Conservation (phyloP, 2,329 filamentous ascomycete genomes). For the Epichloe glyceriae region DNA sequence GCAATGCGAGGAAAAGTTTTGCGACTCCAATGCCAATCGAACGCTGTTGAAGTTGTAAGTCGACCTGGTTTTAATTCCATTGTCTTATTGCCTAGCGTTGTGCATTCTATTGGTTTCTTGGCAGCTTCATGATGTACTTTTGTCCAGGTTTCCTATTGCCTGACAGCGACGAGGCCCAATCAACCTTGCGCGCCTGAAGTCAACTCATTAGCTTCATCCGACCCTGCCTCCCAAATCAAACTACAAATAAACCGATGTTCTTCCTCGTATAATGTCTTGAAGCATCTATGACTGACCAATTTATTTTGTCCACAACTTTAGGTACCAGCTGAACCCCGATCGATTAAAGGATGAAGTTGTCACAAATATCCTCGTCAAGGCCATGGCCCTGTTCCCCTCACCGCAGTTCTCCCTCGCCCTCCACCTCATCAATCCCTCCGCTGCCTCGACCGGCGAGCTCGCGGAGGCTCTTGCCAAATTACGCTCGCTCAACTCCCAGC, state of each 20-base stretch:
- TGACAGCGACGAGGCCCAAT: slow-evolving; percentile 48
- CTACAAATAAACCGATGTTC: not conserved
- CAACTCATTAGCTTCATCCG: slow-evolving; percentile 57
- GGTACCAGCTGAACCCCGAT: slow-evolving; percentile 99
- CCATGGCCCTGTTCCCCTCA: slow-evolving; percentile 91
- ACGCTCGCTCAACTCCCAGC: slow-evolving; percentile 68
- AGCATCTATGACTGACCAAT: not conserved
- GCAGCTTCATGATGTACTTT: slow-evolving; percentile 53
- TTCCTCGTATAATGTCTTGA: not conserved
- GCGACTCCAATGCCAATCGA: slow-evolving; percentile 93
- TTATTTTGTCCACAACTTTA: slow-evolving; percentile 23
- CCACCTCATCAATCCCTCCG: slow-evolving; percentile 79
- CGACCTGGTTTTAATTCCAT: not conserved
- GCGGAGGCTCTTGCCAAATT: slow-evolving; percentile 87
- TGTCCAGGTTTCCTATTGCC: slow-evolving; percentile 98
- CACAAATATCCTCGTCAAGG: slow-evolving; percentile 98
- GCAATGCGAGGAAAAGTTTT: slow-evolving; percentile 90
- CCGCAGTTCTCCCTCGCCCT: slow-evolving; percentile 90
- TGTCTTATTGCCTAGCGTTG: not conserved
- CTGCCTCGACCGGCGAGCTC: slow-evolving; percentile 54
- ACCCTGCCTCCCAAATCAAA: slow-evolving; percentile 22
- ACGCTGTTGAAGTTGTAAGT: slow-evolving; percentile 95
- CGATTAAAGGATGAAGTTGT: slow-evolving; percentile 92
- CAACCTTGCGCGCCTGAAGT: slow-evolving; percentile 9
- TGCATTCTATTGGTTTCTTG: slow-evolving; percentile 5